phyloP scores from a whole-genome alignment of 1,284 basidiomycete genomes.

The Cryptococcus hybrid region DNA sequence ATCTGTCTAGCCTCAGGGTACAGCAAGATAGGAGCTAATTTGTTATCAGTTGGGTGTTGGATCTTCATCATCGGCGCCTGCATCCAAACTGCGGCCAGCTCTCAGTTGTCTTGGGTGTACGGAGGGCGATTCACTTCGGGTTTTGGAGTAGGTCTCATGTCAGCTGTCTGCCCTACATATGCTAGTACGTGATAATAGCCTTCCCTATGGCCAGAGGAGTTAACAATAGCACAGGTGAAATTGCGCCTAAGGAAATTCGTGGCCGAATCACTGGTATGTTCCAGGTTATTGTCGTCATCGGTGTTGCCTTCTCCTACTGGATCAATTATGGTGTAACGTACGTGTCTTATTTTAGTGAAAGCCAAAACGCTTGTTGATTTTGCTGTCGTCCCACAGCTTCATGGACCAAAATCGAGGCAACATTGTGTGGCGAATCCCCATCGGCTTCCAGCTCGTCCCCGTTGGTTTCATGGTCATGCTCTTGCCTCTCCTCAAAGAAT shows the following conservation, averaged over 20 bases:
- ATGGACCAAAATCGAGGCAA: conserved; percentile 27
- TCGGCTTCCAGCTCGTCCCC: conserved; percentile 57
- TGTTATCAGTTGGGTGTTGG: conserved; percentile 60
- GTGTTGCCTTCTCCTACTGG: conserved; percentile 41
- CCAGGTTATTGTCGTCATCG: conserved; percentile 68
- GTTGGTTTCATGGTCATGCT: conserved; percentile 72
- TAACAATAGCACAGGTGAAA: conserved; percentile 53
- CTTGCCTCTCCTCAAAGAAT: conserved; percentile 61
- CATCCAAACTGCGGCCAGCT: conserved; percentile 51
- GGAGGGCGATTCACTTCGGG: conserved; percentile 70
- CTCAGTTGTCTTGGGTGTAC: conserved; percentile 55
- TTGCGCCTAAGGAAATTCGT: conserved; percentile 70
- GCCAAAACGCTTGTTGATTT: no score
- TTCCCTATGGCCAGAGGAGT: background rate
- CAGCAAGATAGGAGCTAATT: conserved; percentile 32
- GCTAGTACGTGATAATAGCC: conserved; percentile 45
- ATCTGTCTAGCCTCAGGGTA: background rate
- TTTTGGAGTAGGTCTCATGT: conserved; percentile 61
- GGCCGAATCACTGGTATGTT: conserved; percentile 62
- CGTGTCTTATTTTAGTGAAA: no score
- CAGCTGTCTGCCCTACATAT: conserved; percentile 64
- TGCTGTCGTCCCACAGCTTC: conserved; percentile 10
- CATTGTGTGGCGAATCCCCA: conserved; percentile 45
- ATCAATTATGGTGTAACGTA: conserved; percentile 20
- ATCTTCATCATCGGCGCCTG: conserved; percentile 66